A percentile compares a stretch with the other conserved stretches of the same genome.
Evolutionary conservation across 257 asterid genomes (phyloP).

Genomic region (Solanum piurae): DNA sequence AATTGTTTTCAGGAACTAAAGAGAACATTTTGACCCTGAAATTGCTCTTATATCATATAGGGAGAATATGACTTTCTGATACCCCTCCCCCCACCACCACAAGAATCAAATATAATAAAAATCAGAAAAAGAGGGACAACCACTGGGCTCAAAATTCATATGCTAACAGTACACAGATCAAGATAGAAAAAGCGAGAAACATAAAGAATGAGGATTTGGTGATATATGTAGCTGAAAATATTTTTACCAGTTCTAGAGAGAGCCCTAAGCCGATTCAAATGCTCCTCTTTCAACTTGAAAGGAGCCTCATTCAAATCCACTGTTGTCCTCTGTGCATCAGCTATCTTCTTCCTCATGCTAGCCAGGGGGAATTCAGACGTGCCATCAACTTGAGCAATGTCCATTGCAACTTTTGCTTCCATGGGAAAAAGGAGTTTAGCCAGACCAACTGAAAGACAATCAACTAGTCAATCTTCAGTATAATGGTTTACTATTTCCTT

Average conservation of each 20-base stretch:
- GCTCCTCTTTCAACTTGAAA: slow-evolving; percentile 83
- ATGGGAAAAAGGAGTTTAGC: slow-evolving; percentile 79
- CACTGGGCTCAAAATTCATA: neutral
- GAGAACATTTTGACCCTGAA: neutral
- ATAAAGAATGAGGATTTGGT: neutral
- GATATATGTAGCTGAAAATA: neutral
- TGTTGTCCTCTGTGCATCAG: slow-evolving; percentile 36
- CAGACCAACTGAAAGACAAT: slow-evolving; percentile 53
- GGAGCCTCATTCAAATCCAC: slow-evolving; percentile 92
- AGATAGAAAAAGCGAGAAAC: neutral
- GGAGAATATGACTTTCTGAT: neutral
- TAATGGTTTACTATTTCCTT: neutral
- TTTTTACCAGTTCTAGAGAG: slow-evolving; percentile 81
- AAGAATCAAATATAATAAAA: neutral
- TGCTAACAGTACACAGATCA: neutral
- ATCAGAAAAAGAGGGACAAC: neutral
- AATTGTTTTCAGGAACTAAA: neutral
- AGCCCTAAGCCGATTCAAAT: slow-evolving; percentile 76
- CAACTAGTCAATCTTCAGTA: neutral
- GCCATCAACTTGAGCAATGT: slow-evolving; percentile 90
- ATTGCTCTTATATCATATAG: neutral
- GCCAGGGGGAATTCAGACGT: slow-evolving; percentile 48
- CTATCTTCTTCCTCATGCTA: slow-evolving; percentile 25
- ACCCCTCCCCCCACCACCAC: neutral
- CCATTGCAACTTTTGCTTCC: slow-evolving; percentile 97